phyloP scores from a whole-genome alignment of 148 eudicot genomes.

The Nepenthes gracilis region DNA sequence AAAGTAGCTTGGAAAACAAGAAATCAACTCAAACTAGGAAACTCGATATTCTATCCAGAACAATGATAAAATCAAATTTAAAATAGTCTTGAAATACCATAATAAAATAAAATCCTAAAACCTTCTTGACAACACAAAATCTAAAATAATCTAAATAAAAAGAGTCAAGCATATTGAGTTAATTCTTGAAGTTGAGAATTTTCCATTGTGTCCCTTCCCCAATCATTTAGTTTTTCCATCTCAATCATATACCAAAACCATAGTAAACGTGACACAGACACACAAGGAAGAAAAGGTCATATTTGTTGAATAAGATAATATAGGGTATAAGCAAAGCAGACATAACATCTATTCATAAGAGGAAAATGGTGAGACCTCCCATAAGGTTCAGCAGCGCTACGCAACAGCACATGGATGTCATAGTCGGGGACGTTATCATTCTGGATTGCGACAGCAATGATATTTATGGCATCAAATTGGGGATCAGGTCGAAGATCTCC shows the following conservation, averaged over 20 bases:
- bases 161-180: too few relatives aligned
- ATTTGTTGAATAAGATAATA: too few relatives aligned
- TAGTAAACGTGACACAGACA: neutral
- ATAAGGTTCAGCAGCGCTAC: constrained; percentile 17
- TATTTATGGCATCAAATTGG: constrained; percentile 66
- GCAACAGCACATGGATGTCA: constrained; percentile 52
- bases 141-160: too few relatives aligned
- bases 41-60: too few relatives aligned
- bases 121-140: too few relatives aligned
- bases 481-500: constrained; percentile 90
- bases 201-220: too few relatives aligned
- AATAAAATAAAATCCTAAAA: too few relatives aligned
- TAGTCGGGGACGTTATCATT: constrained; percentile 39
- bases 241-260: neutral
- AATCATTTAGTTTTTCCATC: neutral
- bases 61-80: too few relatives aligned
- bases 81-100: too few relatives aligned
- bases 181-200: too few relatives aligned
- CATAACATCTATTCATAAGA: neutral
- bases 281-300: neutral
- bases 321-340: neutral
- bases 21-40: too few relatives aligned
- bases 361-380: constrained; percentile 26
- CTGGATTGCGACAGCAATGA: constrained; percentile 54
- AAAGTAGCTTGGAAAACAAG: too few relatives aligned